Conservation (phyloP, 108 stramenopile species). For the Cafeteria roenbergensis region DNA sequence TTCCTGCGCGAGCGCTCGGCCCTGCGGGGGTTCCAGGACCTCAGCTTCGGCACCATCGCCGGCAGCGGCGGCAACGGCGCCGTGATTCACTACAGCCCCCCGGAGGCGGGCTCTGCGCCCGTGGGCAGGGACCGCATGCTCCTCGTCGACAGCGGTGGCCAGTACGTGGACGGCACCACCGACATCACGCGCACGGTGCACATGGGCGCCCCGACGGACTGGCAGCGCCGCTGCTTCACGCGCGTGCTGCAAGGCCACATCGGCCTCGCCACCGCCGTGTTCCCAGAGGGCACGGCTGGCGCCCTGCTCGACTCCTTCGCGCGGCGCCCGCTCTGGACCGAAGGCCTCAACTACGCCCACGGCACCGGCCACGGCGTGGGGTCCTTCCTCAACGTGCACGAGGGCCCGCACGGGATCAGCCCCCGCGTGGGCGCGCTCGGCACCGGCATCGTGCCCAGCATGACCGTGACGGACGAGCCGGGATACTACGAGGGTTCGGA, state of each 20-base stretch:
- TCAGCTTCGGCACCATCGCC: conserved; percentile 81
- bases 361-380: conserved; percentile 97
- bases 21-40: conserved; percentile 61
- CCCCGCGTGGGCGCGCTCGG: conserved; percentile 35
- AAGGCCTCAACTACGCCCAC: conserved; percentile 82
- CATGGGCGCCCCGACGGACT: conserved; percentile 64
- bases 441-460: conserved; percentile 68
- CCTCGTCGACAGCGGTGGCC: conserved; percentile 78
- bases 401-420: conserved; percentile 70
- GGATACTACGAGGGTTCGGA: conserved; percentile 83
- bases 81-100: conserved; percentile 81
- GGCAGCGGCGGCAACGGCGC: conserved; percentile 86
- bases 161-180: conserved; percentile 88
- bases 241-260: conserved; percentile 89
- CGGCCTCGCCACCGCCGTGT: conserved; percentile 66
- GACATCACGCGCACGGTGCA: conserved; percentile 89
- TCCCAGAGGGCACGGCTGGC: conserved; percentile 65
- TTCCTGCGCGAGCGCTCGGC: conserved; percentile 59
- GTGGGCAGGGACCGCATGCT: conserved; percentile 43
- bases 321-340: conserved; percentile 67
- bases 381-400: conserved; percentile 87
- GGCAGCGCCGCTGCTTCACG: conserved; percentile 66
- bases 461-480: conserved; percentile 90
- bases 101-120: conserved; percentile 6
- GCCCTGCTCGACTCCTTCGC: conserved; percentile 85